Evolutionary conservation across 176 grass and related monocot species (phyloP), one percentile per base, ranked within the genome.

Genomic region (Chrysopogon serrulatus): DNA sequence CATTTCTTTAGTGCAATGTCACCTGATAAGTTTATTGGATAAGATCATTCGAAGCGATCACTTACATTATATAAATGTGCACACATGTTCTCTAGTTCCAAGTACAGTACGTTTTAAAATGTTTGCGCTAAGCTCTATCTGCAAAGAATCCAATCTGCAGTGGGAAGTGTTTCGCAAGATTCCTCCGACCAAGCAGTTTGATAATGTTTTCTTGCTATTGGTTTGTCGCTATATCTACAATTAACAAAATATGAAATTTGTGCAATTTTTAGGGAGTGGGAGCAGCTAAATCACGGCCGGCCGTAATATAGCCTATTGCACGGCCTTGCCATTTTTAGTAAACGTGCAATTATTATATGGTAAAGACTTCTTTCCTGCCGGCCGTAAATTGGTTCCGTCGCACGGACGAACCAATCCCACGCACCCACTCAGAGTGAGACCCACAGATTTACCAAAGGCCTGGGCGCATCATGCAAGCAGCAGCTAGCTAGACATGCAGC

Each of bases 1-100:
- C 45, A 44, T 57, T 87, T 81, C 45, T 87, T 75, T 75, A 81
- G 35, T 67, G 59, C 57, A 86, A 2, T 74, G 69, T 31, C 76
- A 19, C 16, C 37, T 23, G 8, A 61, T 12, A 43, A 14, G 26
- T 34, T 53, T 40, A 2, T 43, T 10, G 24, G 67, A 74, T 35
- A 75, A 76, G 36, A 67, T 82, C 28, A 47, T 87, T 75, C 61
- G 28, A 68, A 68, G 44, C 35, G 36, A 81, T 68, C 45, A 56
- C 21, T 56, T n/a, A 51, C 17, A 51, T 51, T 56, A n/a, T 56
- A 56, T 37, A 85, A 17, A 3, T 86, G 6, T 12, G 14, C 40
- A 66, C 19, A 54, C 64, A 24, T 67, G 60, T 44, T 5, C 27
- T 68, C 60, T 44, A 54, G 36, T 56, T 75, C 36, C 70, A 67